Evolutionary conservation across 139 green algal genomes (phyloP), one percentile per base, ranked within the genome.

Genomic region (Picochlorum sp.): DNA sequence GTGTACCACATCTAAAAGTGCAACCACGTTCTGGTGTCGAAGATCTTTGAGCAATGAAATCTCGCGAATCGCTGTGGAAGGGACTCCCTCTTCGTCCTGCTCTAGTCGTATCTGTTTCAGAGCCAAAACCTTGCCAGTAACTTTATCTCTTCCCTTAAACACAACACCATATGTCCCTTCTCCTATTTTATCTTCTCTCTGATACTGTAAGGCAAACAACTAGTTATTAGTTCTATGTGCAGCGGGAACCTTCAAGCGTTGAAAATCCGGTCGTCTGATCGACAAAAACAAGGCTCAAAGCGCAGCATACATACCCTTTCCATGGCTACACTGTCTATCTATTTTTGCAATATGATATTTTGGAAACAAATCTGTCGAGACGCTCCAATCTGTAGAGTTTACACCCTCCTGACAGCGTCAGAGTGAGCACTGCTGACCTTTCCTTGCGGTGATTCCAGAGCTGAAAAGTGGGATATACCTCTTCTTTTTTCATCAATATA

Each of bases 151-250:
- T 0, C 87, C 93, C 62, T 95, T 96, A 79, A 96, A 98, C 6
- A 98, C 92, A 26, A 95, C 88, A 18, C 93, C 93, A 80, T 98
- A 98, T 2, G 93, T 99, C 9, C 93, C 93, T 63, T 98, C 93
- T 1, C 93, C 89, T 13, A 96, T 90, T 56, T 92, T 90, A 41
- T 94, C 90, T 5, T 94, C 62, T 63, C 90, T 89, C 68, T 96
- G 87, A 72, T 95, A 97, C 47, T 54, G 6, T 13, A 54, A 21
- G 6, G n/a, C 18, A 26, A 54, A 20, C 1, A 10, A 26, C 5
- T 54, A 10, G 11, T 54, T 41, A 41, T 9, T 41, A 41, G 7
- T 13, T 13, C 34, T 11, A 41, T 41, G 34, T 41, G 34, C 34
- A 13, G 34, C 34, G 34, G 34, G 8, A 41, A 41, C 34, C 34